These are phyloP conservation scores for Suillus plorans DNA, from an alignment of 768 basidiomycete species.

Conservation along the genomic window DNA sequence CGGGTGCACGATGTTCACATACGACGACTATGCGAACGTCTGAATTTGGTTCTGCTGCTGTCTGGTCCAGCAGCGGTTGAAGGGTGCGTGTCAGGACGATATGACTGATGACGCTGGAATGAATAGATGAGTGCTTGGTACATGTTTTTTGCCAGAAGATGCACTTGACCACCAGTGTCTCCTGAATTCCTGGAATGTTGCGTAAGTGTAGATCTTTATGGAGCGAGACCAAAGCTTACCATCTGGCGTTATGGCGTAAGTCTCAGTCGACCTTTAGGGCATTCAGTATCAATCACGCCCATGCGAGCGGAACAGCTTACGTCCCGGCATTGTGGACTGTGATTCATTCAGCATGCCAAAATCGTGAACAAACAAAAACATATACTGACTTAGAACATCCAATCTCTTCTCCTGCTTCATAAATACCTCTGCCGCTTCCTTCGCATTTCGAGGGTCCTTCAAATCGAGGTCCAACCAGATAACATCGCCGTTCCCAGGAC, in stretches of 20 bases:
- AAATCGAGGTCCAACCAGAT: slow-evolving; percentile 54
- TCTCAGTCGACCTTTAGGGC: slow-evolving; percentile 19
- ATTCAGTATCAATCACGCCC: not conserved
- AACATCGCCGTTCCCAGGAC: slow-evolving; percentile 45
- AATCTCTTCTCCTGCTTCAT: slow-evolving; percentile 48
- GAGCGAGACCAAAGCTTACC: slow-evolving; percentile 15
- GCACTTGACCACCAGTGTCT: slow-evolving; percentile 47
- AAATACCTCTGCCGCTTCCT: slow-evolving; percentile 48
- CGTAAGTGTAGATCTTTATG: not conserved
- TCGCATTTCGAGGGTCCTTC: slow-evolving; percentile 45
- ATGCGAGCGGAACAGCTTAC: slow-evolving; percentile 29
- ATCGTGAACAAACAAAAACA: not conserved
- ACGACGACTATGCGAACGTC: slow-evolving; percentile 67
- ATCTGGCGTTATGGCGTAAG: slow-evolving; percentile 23
- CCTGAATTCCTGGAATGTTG: slow-evolving; percentile 34
- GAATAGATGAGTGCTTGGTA: not conserved
- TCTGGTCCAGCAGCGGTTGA: slow-evolving; percentile 50
- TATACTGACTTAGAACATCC: slow-evolving; percentile 50
- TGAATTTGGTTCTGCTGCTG: slow-evolving; percentile 44
- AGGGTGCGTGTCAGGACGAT: slow-evolving; percentile 54
- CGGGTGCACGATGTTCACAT: slow-evolving; percentile 13
- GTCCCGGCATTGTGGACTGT: slow-evolving; percentile 59
- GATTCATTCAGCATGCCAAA: slow-evolving; percentile 4
- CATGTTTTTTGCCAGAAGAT: not conserved
- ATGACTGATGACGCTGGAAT: slow-evolving; percentile 50